Evolutionary conservation across 192 early-diverging fungal species (phyloP).

Genomic region (Mortierella hygrophila): DNA sequence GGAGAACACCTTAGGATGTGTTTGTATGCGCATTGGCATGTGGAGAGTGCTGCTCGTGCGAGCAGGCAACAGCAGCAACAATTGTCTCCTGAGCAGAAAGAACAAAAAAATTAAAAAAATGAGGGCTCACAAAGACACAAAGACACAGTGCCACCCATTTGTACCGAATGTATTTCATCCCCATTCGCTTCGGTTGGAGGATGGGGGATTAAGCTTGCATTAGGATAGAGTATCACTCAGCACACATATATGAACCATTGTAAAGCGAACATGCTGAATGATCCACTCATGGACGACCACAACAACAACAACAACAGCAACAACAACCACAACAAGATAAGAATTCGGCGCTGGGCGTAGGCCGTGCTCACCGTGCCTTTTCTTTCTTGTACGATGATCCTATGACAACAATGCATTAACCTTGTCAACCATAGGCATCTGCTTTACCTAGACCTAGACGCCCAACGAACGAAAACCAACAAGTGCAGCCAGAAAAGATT

Average conservation of each 20-base stretch:
- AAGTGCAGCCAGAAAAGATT: too few relatives aligned
- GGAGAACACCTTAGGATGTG: background rate
- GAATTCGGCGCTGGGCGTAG: too few relatives aligned
- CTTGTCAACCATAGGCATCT: too few relatives aligned
- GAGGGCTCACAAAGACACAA: background rate
- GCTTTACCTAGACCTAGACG: too few relatives aligned
- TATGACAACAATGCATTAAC: too few relatives aligned
- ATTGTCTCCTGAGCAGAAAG: background rate
- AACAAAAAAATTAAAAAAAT: background rate
- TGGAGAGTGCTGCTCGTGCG: background rate
- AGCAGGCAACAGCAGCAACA: background rate
- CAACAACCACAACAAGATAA: too few relatives aligned
- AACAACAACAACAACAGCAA: too few relatives aligned
- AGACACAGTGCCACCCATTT: background rate
- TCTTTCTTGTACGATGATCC: too few relatives aligned
- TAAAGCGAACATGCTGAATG: constrained; percentile 14
- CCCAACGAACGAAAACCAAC: too few relatives aligned
- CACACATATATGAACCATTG: background rate
- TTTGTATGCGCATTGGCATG: constrained; percentile 1
- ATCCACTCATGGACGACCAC: background rate
- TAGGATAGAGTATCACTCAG: constrained; percentile 13
- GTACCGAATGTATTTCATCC: background rate
- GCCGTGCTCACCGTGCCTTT: too few relatives aligned
- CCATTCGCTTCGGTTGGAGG: constrained; percentile 1
- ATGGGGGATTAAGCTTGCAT: background rate